These are phyloP conservation scores for Mycocentrospora acerina DNA, from an alignment of 2,329 filamentous ascomycete genomes.

Conservation along the genomic window DNA sequence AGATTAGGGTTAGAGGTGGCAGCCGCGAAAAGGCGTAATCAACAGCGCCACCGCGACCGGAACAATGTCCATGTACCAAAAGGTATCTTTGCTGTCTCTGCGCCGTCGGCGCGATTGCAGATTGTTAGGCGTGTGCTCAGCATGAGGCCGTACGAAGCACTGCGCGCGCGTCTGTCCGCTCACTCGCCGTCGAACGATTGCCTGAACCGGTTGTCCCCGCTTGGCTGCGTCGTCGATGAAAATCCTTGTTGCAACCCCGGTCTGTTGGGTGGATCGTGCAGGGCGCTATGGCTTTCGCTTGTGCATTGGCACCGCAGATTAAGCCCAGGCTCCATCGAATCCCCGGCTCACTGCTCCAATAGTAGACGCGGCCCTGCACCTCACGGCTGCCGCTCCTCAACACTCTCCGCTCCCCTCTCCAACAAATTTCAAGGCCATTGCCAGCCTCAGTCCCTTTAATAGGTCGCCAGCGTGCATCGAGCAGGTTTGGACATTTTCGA, in stretches of 20 bases:
- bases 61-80: conserved; percentile 6
- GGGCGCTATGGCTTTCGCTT: conserved; percentile 29
- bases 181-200: conserved; percentile 2
- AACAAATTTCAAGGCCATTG: conserved; percentile 34
- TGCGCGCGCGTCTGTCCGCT: conserved; percentile 11
- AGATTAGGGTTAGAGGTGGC: too few relatives aligned
- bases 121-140: background rate
- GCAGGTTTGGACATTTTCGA: conserved; percentile 12
- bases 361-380: conserved; percentile 36
- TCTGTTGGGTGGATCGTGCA: conserved; percentile 37
- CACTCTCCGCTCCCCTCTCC: conserved; percentile 28
- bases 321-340: conserved; percentile 19
- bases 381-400: conserved; percentile 37
- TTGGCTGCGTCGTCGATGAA: conserved; percentile 26
- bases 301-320: conserved; percentile 27
- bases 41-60: conserved; percentile 3
- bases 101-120: conserved; percentile 12
- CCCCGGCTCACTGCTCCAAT: conserved; percentile 34
- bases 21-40: conserved; percentile 10
- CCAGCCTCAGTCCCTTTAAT: conserved; percentile 38
- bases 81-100: conserved; percentile 18
- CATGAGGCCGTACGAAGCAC: background rate
- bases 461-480: conserved; percentile 20
- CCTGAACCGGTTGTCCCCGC: conserved; percentile 31
- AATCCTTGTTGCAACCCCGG: conserved; percentile 32